These are phyloP conservation scores for Petunia hybrid DNA, from an alignment of 305 asterid genomes.

Conservation along the genomic window DNA sequence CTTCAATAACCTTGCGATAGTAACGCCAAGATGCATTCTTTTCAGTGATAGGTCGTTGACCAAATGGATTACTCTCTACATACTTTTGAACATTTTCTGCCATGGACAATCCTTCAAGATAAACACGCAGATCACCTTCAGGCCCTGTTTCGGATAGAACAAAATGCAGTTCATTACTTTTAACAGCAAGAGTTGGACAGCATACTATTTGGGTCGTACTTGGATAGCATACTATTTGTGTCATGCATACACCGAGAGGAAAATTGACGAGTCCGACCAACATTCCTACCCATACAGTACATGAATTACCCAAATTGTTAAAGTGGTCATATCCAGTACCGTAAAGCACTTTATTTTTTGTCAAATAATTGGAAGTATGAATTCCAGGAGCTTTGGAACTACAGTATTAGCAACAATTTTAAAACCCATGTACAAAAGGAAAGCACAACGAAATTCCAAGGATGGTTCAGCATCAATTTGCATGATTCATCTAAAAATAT, in stretches of 20 bases:
- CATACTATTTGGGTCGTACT: background rate
- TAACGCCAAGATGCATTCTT: constrained; percentile 75
- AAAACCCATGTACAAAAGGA: background rate
- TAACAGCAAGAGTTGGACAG: background rate
- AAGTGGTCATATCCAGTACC: background rate
- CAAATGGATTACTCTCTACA: constrained; percentile 76
- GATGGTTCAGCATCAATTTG: background rate
- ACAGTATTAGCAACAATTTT: background rate
- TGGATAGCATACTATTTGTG: background rate
- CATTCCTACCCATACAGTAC: background rate
- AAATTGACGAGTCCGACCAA: background rate
- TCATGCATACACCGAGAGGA: background rate
- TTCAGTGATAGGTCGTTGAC: constrained; percentile 82
- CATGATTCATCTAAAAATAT: background rate
- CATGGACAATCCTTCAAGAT: constrained; percentile 70
- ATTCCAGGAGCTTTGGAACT: background rate
- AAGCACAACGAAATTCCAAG: background rate
- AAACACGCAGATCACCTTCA: constrained; percentile 79
- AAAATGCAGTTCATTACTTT: constrained; percentile 8
- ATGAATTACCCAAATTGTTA: background rate
- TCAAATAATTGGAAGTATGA: constrained; percentile 8
- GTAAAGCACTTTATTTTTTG: background rate
- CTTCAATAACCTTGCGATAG: constrained; percentile 68
- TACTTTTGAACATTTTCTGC: constrained; percentile 81
- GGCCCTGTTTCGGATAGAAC: constrained; percentile 58